Base-by-base conservation (phyloP, 345 rosid genomes). In the Bruguiera gymnorhiza region DNA sequence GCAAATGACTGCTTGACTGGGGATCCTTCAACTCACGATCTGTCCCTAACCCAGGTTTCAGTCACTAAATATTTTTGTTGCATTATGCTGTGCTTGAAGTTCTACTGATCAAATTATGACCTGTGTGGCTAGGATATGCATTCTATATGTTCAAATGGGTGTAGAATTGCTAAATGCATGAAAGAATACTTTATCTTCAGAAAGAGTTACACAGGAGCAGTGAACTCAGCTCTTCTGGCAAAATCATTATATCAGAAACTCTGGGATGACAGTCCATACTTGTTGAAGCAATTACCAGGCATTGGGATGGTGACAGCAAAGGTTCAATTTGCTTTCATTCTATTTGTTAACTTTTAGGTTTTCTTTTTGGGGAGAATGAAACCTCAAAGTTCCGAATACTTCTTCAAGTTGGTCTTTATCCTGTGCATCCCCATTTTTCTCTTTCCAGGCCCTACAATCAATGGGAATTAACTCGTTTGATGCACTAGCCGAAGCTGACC, bases 241-340 rank as follows among this genome's bases (percentile, higher is more conserved):
- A 95, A 95, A 81, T 95, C 99, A 66, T 84, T 95, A 57, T 83
- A 82, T 86, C 97, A 95, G 72, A 95, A 86, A 76, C 93, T 95
- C 29, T 95, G 99, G 99, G 99, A 95, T 81, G 93, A 87, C 70
- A 92, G 97, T 76, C 91, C 92, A 73, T 92, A 79, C 86, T 82
- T 92, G 87, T 85, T 92, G 84, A 95, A 89, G 76, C 97, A 93
- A 72, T 83, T 93, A 75, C 87, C 92, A 59, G 96, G 98, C 80
- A 91, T 93, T 65, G 98, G 98, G 72, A 93, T 89, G 96, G 98
- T 93, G 80, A 93, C 98, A 13, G 97, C 97, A 65, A 93, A 93
- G 98, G 98, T 93, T 67, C 65, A 43, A 70, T 58, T 62, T 37
- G 20, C 34, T 63, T 64, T 24, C 37, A 51, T 62, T 29, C 27